Evolutionary conservation across 441 rosid species (phyloP), one percentile per base, ranked within the genome.

Genomic region (Populus trichocarpa): DNA sequence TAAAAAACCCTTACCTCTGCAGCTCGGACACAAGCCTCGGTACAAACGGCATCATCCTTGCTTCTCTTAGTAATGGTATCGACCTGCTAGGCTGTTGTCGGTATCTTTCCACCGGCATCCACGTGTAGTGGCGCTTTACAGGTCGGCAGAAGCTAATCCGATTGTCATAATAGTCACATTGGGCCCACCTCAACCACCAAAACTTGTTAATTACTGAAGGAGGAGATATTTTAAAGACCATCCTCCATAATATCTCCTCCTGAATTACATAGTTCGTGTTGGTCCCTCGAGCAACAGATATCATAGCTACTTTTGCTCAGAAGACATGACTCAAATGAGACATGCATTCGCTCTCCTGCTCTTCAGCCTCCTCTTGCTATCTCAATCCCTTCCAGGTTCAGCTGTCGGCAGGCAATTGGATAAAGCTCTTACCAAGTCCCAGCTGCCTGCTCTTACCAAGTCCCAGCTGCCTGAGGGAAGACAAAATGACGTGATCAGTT

Each of bases 311-410:
- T 46, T 53, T 2, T 8, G 50, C 32, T 40, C 14, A 23, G 33
- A 23, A 74, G 38, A 28, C 10, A 82, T 74, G 84, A 35, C 76
- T 1, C 11, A n/a, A 30, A 20, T 13, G 5, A 75, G 72, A 53
- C 28, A n/a, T 9, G 18, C 26, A 20, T 32, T 59, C 0, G 0
- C 69, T 40, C 7, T 80, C 59, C n/a, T 79, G 12, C 61, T 84
- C 42, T 5, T 76, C n/a, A 22, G 36, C 46, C 77, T 81, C 36
- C 42, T 83, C 3, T 42, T 84, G 2, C 1, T 74, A 14, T 77
- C 81, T 32, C 77, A 28, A 11, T 57, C 82, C 74, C 82, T 75
- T 35, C 42, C 71, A 65, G 77, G 61, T 53, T 73, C 72, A 8
- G 81, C 81, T 36, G 70, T 2, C 6, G 67, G n/a, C 36, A 20